phyloP scores from a whole-genome alignment of 495 filamentous ascomycete species.

The Talaromyces borbonicus region DNA sequence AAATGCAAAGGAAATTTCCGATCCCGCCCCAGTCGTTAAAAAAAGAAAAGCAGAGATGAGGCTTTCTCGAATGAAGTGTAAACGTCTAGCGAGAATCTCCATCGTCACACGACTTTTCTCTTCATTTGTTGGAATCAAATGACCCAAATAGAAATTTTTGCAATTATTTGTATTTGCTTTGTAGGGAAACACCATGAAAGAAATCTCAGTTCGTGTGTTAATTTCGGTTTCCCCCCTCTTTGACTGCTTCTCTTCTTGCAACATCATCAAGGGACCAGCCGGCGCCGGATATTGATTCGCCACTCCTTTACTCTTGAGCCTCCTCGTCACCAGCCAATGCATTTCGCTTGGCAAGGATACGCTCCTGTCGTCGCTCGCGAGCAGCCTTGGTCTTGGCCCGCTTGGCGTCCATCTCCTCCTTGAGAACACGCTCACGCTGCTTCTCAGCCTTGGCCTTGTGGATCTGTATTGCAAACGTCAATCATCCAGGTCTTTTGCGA shows the following conservation, averaged over 20 bases:
- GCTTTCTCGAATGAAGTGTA: not conserved
- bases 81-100: not conserved
- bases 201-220: too few relatives aligned
- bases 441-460: constrained; percentile 99
- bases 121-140: constrained; percentile 4
- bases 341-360: constrained; percentile 79
- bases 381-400: constrained; percentile 99
- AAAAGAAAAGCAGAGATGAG: not conserved
- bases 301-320: constrained; percentile 9
- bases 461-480: constrained; percentile 53
- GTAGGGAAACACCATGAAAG: too few relatives aligned
- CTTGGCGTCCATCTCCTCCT: constrained; percentile 99
- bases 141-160: too few relatives aligned
- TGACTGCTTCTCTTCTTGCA: not conserved
- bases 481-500: constrained; percentile 18
- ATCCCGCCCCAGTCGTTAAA: constrained; percentile 3
- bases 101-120: constrained; percentile 1
- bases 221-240: not conserved
- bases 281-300: too few relatives aligned
- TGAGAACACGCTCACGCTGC: constrained; percentile 81
- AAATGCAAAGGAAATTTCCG: constrained; percentile 5
- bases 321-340: constrained; percentile 72
- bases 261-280: too few relatives aligned
- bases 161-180: too few relatives aligned
- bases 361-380: constrained; percentile 89